Evolutionary conservation across 2,329 filamentous ascomycete genomes (phyloP), one percentile per base, ranked within the genome.

Genomic region (Seiridium cupressi): DNA sequence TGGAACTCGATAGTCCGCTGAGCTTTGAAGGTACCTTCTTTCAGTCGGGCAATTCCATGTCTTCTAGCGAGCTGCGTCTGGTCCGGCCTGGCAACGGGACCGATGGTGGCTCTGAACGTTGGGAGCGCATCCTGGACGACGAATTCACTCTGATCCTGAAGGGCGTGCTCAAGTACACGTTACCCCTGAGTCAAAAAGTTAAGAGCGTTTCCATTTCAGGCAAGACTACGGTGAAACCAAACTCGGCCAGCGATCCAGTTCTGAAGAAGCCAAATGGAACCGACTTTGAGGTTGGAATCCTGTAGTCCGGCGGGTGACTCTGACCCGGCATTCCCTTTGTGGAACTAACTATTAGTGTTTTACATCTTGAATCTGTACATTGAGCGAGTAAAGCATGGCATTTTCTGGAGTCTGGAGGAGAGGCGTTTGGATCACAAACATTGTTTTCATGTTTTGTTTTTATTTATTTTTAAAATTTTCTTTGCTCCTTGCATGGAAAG

Each of bases 101-200:
- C 0, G 88, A 92, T 48, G 90, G 91, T 46, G 95, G 94, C 7
- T 89, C 89, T 1, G 87, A 90, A 70, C 87, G 93, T 10, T 99
- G 95, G 95, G 92, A 96, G 72, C 85, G 88, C 61, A 93, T 98
- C 51, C 81, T 97, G 55, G 87, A 96, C 65, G 91, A 97, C 73
- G 91, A 94, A 49, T 99, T 98, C 67, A 92, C 97, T 66, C 83
- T 99, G 54, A 94, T 98, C 62, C 85, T 99, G 47, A 89, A 95
- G 67, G 95, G 95, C 31, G 90, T 95, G 11, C 81, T 99, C 66
- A 93, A 93, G 70, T 99, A 99, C 70, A 84, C 79, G 36, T 77
- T 89, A 40, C 86, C 86, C 3, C 76, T 89, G 57, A 89, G 84
- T 66, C 83, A 84, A 65, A 82, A 81, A 58, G 74, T 86, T 44